These are phyloP conservation scores for Arthroderma sp. DNA, from an alignment of 2,329 filamentous ascomycete genomes.

Conservation along the genomic window DNA sequence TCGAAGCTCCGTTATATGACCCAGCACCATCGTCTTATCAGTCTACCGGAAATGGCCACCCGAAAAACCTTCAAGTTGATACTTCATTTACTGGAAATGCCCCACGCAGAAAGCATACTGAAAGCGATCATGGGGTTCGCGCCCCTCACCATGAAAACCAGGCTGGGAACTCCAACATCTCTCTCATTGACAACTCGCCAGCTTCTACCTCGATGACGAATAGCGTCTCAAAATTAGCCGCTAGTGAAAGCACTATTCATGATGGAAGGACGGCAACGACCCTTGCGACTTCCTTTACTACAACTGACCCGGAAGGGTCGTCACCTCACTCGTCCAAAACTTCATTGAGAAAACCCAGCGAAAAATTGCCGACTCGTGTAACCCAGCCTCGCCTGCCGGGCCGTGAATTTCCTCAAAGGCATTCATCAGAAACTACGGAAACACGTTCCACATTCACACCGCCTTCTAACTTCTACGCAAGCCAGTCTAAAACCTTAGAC, in stretches of 20 bases:
- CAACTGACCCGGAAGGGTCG: conserved; percentile 18
- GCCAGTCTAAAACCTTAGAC: too few species aligned
- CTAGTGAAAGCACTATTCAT: conserved; percentile 16
- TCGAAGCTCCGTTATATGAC: not conserved
- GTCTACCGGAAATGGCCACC: conserved; percentile 13
- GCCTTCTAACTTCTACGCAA: too few species aligned
- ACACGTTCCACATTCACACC: conserved; percentile 27
- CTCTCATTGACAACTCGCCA: conserved; percentile 18
- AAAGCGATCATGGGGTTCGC: conserved; percentile 14
- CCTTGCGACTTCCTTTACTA: conserved; percentile 17
- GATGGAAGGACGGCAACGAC: conserved; percentile 19
- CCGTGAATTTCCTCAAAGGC: conserved; percentile 27
- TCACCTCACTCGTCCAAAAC: conserved; percentile 17
- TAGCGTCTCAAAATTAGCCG: conserved; percentile 19
- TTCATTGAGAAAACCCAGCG: conserved; percentile 16
- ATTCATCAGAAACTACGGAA: conserved; percentile 30
- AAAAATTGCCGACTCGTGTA: conserved; percentile 26
- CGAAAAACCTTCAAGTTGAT: conserved; percentile 8
- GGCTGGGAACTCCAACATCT: conserved; percentile 20
- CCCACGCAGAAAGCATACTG: conserved; percentile 17
- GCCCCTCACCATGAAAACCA: conserved; percentile 22
- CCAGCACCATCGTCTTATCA: too few species aligned
- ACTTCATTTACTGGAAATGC: conserved; percentile 13
- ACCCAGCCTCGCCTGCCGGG: conserved; percentile 35
- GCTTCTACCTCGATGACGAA: conserved; percentile 17